phyloP scores from a whole-genome alignment of 2,329 filamentous ascomycete species.

The Aureobasidium subglaciale region DNA sequence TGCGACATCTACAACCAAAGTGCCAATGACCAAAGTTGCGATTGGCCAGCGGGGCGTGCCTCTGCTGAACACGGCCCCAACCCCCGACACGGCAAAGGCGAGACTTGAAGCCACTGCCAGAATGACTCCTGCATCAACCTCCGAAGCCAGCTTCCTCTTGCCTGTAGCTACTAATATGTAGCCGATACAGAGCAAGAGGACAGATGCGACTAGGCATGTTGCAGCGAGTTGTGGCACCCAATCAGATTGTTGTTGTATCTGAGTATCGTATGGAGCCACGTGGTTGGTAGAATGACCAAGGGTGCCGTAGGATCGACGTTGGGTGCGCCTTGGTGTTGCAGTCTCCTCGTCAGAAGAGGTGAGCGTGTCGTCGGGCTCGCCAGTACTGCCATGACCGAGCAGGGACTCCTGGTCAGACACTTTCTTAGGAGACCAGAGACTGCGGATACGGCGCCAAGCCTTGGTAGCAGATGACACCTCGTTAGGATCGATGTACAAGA shows the following conservation, averaged over 20 bases:
- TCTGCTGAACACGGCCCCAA: conserved; percentile 53
- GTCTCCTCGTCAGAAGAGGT: conserved; percentile 27
- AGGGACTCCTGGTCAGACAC: conserved; percentile 22
- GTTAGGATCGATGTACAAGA: conserved; percentile 68
- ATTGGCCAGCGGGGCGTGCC: conserved; percentile 40
- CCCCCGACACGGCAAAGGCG: conserved; percentile 54
- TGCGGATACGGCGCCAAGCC: conserved; percentile 1
- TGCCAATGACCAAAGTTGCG: conserved; percentile 37
- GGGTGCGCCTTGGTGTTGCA: conserved; percentile 26
- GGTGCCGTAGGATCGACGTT: conserved; percentile 24
- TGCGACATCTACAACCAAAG: conserved; percentile 42
- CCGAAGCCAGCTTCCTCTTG: conserved; percentile 57
- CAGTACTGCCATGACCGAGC: conserved; percentile 16
- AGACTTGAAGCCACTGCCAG: conserved; percentile 62
- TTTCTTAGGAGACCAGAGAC: conserved; percentile 19
- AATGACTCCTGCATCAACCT: conserved; percentile 67
- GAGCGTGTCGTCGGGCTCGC: conserved; percentile 20
- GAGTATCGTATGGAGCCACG: conserved; percentile 7
- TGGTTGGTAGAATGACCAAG: background rate
- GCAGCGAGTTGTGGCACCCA: conserved; percentile 30
- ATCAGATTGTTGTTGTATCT: background rate
- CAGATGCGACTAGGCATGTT: conserved; percentile 52
- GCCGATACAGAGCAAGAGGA: conserved; percentile 58
- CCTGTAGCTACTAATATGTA: conserved; percentile 61
- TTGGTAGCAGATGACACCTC: conserved; percentile 53